Evolutionary conservation across 179 eudicot species (phyloP).

Genomic region (Corrigiola litoralis): DNA sequence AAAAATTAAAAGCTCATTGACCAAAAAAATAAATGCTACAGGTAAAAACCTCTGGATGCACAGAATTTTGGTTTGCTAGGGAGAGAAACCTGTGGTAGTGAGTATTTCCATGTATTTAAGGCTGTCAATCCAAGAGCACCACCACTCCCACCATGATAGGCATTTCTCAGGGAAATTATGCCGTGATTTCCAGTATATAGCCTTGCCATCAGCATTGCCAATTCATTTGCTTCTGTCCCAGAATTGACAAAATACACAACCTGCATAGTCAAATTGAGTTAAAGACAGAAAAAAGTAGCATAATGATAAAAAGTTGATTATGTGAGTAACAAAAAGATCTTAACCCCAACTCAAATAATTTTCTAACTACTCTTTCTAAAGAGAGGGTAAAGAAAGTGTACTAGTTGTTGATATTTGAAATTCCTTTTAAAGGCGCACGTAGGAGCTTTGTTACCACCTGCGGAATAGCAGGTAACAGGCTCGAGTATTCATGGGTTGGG

Average conservation of each 20-base stretch:
- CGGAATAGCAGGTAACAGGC: too few species aligned
- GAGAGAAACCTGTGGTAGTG: conserved; percentile 72
- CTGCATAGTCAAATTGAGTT: conserved; percentile 35
- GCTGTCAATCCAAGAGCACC: conserved; percentile 87
- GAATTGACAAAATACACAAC: conserved; percentile 97
- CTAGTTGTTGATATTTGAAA: too few species aligned
- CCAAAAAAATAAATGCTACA: neutral
- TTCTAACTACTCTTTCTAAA: too few species aligned
- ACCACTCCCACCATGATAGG: conserved; percentile 95
- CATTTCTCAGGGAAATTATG: conserved; percentile 87
- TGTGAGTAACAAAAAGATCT: neutral
- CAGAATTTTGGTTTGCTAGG: neutral
- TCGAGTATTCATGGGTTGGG: too few species aligned
- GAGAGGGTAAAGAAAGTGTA: neutral
- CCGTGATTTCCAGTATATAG: conserved; percentile 85
- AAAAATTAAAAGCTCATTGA: neutral
- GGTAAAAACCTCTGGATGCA: neutral
- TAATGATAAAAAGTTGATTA: neutral
- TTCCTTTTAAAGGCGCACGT: too few species aligned
- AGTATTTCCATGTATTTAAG: conserved; percentile 94
- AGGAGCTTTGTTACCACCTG: too few species aligned
- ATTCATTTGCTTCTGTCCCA: conserved; percentile 96
- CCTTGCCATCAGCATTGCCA: conserved; percentile 91
- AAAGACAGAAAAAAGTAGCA: neutral
- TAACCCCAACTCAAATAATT: neutral